Base-by-base conservation (phyloP, 192 early-diverging fungal genomes). In the Coemansia aciculifera region DNA sequence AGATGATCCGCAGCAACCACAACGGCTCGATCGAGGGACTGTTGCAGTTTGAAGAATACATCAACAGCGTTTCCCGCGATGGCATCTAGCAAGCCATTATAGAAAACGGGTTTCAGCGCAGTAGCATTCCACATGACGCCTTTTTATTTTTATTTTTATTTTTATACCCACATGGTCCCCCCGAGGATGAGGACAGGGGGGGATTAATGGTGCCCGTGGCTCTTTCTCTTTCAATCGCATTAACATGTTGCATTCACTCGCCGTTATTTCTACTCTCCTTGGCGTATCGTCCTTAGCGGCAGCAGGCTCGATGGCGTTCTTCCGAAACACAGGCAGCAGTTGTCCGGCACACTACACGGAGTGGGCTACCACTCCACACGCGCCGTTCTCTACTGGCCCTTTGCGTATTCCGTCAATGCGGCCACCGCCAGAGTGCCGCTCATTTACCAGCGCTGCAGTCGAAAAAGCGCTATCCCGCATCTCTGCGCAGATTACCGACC, bases 361-460 rank as follows among this genome's bases (percentile, higher is more conserved):
- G 27, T 81, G 69, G 43, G 72, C 79, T 3, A 24, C 60, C 0
- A 46, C 13, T 3, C 59, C 70, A 11, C 79, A 81, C 37, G n/a
- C 37, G 29, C 78, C 78, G 12, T 12, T 66, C 12, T 75, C 78
- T 4, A 9, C n/a, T 0, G 79, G 79, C 5, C 56, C 56, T 12
- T 40, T 67, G 24, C 57, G 39, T 3, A 69, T 81, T 8, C 79
- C 79, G 7, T 56, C 59, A 2, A 81, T 81, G 79, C 78, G 87
- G 29, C 82, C 81, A 24, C 59, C 79, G 10, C 42, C 63, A 24
- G 43, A 65, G 15, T 83, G 82, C 73, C 77, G 87, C 3, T 85
- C 84, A 31, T 89, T 88, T 57, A 57, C 32, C 34, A 86, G 85
- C 62, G 2, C 49, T 2, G 72, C 64, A 5, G 49, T 87, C 19